Evolutionary conservation across 352 stramenopile species (phyloP), one percentile per base, ranked within the genome.

Genomic region (Globisporangium viniferum): DNA sequence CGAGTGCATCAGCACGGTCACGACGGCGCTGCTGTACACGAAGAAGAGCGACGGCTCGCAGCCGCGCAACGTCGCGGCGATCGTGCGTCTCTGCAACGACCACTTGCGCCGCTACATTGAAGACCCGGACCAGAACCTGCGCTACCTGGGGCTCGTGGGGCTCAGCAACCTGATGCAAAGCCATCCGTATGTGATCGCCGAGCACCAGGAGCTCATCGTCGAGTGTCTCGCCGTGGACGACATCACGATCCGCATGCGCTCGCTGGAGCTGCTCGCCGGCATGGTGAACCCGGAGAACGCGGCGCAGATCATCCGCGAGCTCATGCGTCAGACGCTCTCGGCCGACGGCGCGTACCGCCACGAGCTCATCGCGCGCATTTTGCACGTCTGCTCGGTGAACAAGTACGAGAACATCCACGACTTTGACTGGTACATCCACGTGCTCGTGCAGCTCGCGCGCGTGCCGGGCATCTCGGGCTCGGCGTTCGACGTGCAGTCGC

Each of bases 111-210:
- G 92, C 33, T 99, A 99, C 77, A 96, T 99, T 62, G 88, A 98
- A 73, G 97, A 99, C 71, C 74, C 90, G n/a, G 98, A 99, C 78
- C 97, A 99, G 78, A 99, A 99, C 77, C 73, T 99, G 49, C 99
- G 99, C 64, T 99, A 99, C 82, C 71, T 99, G 24, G 98, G 98
- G 9, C 87, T 99, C 8, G 96, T 99, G 0, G 98, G 97, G 0
- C 97, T 99, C 59, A 90, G 90, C 24, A 97, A 98, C 57, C 83
- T 99, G 53, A 98, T 99, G 89, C 84, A 91, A 69, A 98, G 91
- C 49, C 94, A 99, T 74, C 95, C 97, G 46, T 93, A 94, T 62
- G 95, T 98, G 18, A 91, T 99, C 24, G 87, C 84, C 0, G 96
- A 99, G 71, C 97, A 99, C 75, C 89, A 98, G 67, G 88, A 91